Conservation (phyloP, 305 asterid genomes). For the Fraxinus sp. region DNA sequence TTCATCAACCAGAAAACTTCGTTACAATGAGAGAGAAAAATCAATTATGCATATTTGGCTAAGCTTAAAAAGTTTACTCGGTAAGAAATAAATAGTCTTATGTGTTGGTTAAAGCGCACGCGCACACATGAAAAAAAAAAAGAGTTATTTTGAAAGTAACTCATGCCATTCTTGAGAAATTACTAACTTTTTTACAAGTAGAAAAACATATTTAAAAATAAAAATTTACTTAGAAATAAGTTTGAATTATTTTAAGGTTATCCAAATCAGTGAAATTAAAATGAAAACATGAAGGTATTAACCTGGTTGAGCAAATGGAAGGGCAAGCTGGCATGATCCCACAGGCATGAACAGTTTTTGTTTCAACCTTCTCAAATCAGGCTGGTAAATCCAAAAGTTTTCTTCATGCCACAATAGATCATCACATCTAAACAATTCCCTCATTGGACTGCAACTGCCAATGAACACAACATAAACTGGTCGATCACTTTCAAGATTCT, state of each 20-base stretch:
- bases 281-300: background rate
- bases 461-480: constrained; percentile 52
- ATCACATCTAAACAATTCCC: constrained; percentile 79
- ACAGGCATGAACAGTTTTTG: constrained; percentile 54
- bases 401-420: constrained; percentile 64
- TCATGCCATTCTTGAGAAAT: background rate
- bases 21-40: background rate
- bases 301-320: constrained; percentile 38
- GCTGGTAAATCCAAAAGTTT: constrained; percentile 57
- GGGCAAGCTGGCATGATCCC: constrained; percentile 73
- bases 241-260: background rate
- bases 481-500: background rate
- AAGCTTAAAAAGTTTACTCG: too few species aligned
- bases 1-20: background rate
- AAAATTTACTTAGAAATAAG: background rate
- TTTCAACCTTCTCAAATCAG: constrained; percentile 47
- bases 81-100: too few species aligned
- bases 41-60: background rate
- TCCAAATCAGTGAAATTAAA: background rate
- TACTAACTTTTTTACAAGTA: background rate
- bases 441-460: constrained; percentile 58
- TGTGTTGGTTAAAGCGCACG: background rate
- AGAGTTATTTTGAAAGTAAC: background rate
- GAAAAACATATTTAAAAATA: background rate
- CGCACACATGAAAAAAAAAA: too few species aligned